These are phyloP conservation scores for Lathyrus sativus DNA, from an alignment of 306 rosid genomes.

Conservation along the genomic window DNA sequence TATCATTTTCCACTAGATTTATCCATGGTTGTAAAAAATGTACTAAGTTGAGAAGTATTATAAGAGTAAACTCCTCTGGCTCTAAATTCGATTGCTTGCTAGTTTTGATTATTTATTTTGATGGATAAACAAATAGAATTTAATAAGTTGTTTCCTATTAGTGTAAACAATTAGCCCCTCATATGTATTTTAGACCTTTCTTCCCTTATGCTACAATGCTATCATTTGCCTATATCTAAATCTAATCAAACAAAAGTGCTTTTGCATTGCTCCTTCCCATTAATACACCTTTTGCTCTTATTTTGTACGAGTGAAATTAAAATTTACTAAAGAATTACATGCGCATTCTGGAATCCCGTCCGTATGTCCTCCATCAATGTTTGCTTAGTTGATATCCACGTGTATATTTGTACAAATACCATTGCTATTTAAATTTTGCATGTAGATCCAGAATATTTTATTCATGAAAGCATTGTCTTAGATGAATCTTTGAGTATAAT, in stretches of 20 bases:
- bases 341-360: not conserved
- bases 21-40: too few relatives aligned
- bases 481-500: not conserved
- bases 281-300: not conserved
- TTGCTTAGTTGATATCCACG: not conserved
- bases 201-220: not conserved
- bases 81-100: too few relatives aligned
- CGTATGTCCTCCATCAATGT: conserved; percentile 10
- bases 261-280: not conserved
- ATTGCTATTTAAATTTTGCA: conserved; percentile 14
- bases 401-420: too few relatives aligned
- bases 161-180: too few relatives aligned
- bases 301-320: not conserved
- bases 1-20: too few relatives aligned
- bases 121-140: too few relatives aligned
- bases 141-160: too few relatives aligned
- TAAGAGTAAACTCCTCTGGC: too few relatives aligned
- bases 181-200: too few relatives aligned
- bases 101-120: too few relatives aligned
- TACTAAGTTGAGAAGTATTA: too few relatives aligned
- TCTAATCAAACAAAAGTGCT: not conserved
- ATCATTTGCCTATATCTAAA: not conserved
- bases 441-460: conserved; percentile 11
- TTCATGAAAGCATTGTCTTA: conserved; percentile 2
- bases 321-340: not conserved